These are phyloP conservation scores for Scedosporium boydii DNA, from an alignment of 2,329 filamentous ascomycete genomes.

Conservation along the genomic window DNA sequence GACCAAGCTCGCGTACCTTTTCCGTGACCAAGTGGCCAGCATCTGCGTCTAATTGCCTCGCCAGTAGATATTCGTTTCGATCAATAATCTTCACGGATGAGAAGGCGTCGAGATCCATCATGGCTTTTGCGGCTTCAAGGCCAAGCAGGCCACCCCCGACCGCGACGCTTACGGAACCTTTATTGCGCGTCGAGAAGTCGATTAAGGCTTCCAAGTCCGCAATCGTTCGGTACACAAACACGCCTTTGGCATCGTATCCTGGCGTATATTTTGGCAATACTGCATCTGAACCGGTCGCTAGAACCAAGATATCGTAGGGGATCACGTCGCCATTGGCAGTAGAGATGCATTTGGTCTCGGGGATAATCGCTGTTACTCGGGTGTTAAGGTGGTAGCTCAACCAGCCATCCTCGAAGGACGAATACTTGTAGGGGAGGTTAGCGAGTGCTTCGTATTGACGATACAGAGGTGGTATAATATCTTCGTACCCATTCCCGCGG, in stretches of 20 bases:
- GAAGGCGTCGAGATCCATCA: conserved; percentile 76
- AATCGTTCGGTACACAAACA: conserved; percentile 85
- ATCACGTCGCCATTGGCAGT: conserved; percentile 63
- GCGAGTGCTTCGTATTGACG: conserved; percentile 1
- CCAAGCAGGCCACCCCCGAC: conserved; percentile 80
- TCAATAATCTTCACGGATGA: conserved; percentile 70
- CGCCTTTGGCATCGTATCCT: conserved; percentile 68
- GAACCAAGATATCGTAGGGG: conserved; percentile 69
- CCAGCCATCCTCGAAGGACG: conserved; percentile 2
- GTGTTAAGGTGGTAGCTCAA: conserved; percentile 48
- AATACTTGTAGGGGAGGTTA: not conserved
- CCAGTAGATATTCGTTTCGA: conserved; percentile 72
- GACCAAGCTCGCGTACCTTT: conserved; percentile 66
- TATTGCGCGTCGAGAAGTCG: conserved; percentile 55
- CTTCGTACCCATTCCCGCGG: conserved; percentile 78
- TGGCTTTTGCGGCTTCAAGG: conserved; percentile 82
- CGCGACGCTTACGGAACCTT: conserved; percentile 61
- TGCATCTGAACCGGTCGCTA: conserved; percentile 82
- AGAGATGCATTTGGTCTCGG: conserved; percentile 53
- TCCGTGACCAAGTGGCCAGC: conserved; percentile 75
- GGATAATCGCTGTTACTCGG: conserved; percentile 11
- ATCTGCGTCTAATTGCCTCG: conserved; percentile 71
- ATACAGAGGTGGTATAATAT: conserved; percentile 7
- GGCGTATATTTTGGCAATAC: conserved; percentile 58
- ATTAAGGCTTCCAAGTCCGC: conserved; percentile 73